phyloP scores from a whole-genome alignment of 1,284 basidiomycete species.

The Phlebopus sp. region DNA sequence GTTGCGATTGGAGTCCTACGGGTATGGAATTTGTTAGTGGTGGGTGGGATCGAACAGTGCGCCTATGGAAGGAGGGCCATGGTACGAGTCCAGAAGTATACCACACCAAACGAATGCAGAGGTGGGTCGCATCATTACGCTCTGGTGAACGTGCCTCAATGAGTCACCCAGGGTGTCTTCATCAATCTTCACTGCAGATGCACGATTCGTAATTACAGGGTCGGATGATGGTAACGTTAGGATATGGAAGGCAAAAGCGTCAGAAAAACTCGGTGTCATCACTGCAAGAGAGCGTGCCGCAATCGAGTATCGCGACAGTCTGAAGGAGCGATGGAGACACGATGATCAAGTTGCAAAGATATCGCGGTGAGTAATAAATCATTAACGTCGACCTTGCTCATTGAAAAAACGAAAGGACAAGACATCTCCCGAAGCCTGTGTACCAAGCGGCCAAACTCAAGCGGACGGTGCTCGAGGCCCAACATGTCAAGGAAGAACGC shows the following conservation, averaged over 20 bases:
- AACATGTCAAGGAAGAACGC: conserved; percentile 91
- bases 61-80: conserved; percentile 89
- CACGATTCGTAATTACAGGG: conserved; percentile 90
- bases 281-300: conserved; percentile 90
- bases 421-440: conserved; percentile 89
- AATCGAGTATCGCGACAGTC: conserved; percentile 89
- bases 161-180: conserved; percentile 58
- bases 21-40: conserved; percentile 96
- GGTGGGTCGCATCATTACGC: conserved; percentile 43
- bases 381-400: conserved; percentile 3
- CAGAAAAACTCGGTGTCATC: conserved; percentile 89
- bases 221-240: conserved; percentile 97
- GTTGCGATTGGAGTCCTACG: conserved; percentile 92
- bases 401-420: conserved; percentile 49
- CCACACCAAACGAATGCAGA: conserved; percentile 99
- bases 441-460: conserved; percentile 88
- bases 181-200: conserved; percentile 83
- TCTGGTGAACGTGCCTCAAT: conserved; percentile 15
- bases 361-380: conserved; percentile 54
- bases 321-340: conserved; percentile 87
- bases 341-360: conserved; percentile 83
- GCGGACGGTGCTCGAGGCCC: conserved; percentile 89
- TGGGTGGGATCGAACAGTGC: conserved; percentile 92
- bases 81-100: conserved; percentile 90
- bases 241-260: conserved; percentile 94